Percentiles rank a stretch among this genome's conserved stretches.
phyloP scores from a whole-genome alignment of 345 rosid species.

The Boechera retrofracta region DNA sequence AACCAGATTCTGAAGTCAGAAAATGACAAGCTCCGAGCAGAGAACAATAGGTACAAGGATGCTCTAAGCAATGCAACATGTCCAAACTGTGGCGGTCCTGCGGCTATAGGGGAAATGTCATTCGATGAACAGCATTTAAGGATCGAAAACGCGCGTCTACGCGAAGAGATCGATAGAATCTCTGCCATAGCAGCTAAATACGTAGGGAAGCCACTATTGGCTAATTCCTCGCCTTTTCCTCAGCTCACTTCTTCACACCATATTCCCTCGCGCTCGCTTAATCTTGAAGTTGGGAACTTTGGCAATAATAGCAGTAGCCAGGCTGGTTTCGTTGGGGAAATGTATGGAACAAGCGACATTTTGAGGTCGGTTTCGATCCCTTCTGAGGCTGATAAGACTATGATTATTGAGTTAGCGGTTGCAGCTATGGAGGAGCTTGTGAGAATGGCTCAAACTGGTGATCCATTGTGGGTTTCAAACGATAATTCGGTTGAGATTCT shows the following conservation, averaged over 20 bases:
- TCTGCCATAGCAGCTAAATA: constrained; percentile 85
- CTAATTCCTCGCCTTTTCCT: constrained; percentile 56
- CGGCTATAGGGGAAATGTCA: constrained; percentile 91
- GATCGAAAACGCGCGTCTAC: constrained; percentile 82
- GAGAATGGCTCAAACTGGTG: constrained; percentile 80
- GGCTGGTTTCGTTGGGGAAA: constrained; percentile 71
- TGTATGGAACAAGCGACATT: constrained; percentile 69
- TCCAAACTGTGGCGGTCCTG: constrained; percentile 88
- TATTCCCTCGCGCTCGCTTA: constrained; percentile 58
- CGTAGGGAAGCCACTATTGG: constrained; percentile 66
- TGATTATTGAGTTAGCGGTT: constrained; percentile 89
- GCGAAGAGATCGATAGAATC: constrained; percentile 92
- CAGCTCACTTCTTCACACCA: constrained; percentile 55
- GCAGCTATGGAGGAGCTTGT: constrained; percentile 96
- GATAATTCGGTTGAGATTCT: constrained; percentile 58
- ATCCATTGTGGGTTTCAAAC: constrained; percentile 71
- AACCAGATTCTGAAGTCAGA: constrained; percentile 79
- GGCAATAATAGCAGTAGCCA: constrained; percentile 50
- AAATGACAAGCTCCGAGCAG: constrained; percentile 85
- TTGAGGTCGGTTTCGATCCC: constrained; percentile 65
- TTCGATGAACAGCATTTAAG: constrained; percentile 97
- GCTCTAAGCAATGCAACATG: constrained; percentile 80
- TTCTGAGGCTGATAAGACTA: constrained; percentile 81
- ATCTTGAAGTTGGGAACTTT: constrained; percentile 57
- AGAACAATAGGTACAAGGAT: constrained; percentile 79